Percentiles rank a stretch among this genome's conserved stretches.
phyloP scores from a whole-genome alignment of 23 red algal species.

The Pyropia haitanensis region DNA sequence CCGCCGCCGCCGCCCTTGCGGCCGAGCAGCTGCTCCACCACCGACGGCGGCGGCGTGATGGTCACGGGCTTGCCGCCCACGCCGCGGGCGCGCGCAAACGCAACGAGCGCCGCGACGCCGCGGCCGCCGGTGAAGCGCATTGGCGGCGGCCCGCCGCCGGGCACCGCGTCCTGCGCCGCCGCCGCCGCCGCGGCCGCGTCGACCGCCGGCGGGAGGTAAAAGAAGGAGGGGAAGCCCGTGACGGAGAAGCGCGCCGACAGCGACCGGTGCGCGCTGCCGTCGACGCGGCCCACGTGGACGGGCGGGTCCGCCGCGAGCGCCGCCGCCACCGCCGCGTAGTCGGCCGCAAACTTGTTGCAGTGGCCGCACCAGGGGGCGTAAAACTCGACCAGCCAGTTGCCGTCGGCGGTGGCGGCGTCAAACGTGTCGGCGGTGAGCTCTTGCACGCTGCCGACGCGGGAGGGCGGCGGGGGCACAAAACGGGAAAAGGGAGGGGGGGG shows the following conservation, averaged over 20 bases:
- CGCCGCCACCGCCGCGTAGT: neutral
- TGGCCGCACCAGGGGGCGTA: constrained; percentile 2
- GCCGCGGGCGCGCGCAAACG: neutral
- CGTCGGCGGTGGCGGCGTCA: no score
- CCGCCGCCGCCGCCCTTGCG: no score
- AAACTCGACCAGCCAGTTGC: constrained; percentile 4
- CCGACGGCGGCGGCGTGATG: no score
- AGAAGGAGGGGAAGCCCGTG: neutral
- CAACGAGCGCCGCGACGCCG: neutral
- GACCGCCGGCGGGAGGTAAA: no score
- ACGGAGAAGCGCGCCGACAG: neutral
- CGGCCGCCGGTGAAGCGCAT: neutral
- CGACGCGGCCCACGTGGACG: neutral
- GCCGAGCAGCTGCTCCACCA: no score
- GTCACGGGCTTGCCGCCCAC: no score
- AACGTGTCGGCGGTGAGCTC: no score
- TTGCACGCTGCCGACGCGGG: no score
- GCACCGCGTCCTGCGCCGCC: neutral
- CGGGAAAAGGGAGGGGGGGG: no score
- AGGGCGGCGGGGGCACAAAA: no score
- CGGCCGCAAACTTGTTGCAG: neutral
- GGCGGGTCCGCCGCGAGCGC: neutral
- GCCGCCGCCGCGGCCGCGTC: no score
- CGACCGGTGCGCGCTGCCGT: neutral
- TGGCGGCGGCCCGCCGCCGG: neutral